Evolutionary conservation across 139 green algal genomes (phyloP).

Genomic region (Spirogloea muscicola): DNA sequence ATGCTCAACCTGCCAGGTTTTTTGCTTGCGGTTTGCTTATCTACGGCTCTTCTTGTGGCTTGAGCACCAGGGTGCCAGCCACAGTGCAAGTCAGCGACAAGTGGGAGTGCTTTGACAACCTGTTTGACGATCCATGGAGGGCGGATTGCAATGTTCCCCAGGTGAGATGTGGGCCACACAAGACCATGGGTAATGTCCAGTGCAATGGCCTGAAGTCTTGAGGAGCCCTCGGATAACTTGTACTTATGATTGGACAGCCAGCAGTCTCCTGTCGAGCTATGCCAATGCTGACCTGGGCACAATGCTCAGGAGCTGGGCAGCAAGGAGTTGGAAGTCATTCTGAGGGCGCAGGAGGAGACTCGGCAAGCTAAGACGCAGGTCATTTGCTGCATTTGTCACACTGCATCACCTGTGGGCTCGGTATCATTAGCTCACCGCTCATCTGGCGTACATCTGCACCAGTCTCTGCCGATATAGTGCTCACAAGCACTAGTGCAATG

Average conservation of each 20-base stretch:
- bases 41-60: not conserved
- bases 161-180: too few relatives aligned
- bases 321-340: too few relatives aligned
- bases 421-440: too few relatives aligned
- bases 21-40: too few relatives aligned
- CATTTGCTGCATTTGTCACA: too few relatives aligned
- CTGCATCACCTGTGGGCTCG: too few relatives aligned
- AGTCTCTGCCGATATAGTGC: too few relatives aligned
- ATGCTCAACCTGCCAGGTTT: not conserved
- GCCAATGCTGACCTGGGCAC: not conserved
- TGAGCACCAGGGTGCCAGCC: not conserved
- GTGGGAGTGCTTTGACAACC: constrained; percentile 17
- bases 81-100: not conserved
- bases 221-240: not conserved
- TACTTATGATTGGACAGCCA: not conserved
- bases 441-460: too few relatives aligned
- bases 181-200: too few relatives aligned
- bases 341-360: constrained; percentile 2
- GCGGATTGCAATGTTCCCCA: constrained; percentile 25
- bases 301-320: too few relatives aligned
- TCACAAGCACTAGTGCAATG: too few relatives aligned
- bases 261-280: not conserved
- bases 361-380: too few relatives aligned
- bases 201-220: not conserved
- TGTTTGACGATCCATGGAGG: constrained; percentile 3